Evolutionary conservation across 2,329 filamentous ascomycete genomes (phyloP), one percentile per base, ranked within the genome.

Genomic region (Colletotrichum tropicale): DNA sequence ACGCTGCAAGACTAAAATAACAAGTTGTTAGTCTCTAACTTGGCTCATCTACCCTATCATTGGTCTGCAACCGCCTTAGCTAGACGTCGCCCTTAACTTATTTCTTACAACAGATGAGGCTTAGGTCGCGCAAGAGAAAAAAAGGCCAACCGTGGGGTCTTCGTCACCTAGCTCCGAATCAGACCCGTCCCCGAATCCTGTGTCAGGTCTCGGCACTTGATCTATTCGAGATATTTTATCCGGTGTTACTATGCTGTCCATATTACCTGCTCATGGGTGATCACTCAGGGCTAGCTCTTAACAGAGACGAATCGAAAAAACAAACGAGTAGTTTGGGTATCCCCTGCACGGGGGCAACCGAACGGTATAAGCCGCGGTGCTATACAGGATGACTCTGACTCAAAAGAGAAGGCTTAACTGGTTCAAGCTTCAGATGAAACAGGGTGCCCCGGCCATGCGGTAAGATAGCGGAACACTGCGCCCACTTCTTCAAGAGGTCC

Each of bases 341-440:
- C 13, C 58, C 71, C 56, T 15, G 66, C 18, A 65, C 36, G 58
- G 71, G 18, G 43, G 24, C 16, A 74, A 24, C 66, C 66, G 71
- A 70, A 43, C 12, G 26, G 18, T 70, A 58, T 64, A 48, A 56
- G 24, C 15, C n/a, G 43, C 21, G 24, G 21, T 32, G 5, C 26
- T 58, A 48, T 48, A 16, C 16, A 26, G n/a, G 58, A n/a, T 56
- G 66, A 32, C n/a, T 34, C 6, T 56, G 66, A 70, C 21, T 64
- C 66, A 18, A 30, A 21, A 21, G 4, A 13, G 16, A 36, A 15
- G 28, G 65, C 36, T 69, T 56, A n/a, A 56, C 24, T 69, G 70
- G 66, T 56, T 68, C 56, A 73, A 73, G 65, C 56, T 70, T 70
- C 71, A 58, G 66, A 74, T 74, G 71, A 74, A 74, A 74, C 71